phyloP scores from a whole-genome alignment of 2,329 filamentous ascomycete genomes.

The Epichloe typhina region DNA sequence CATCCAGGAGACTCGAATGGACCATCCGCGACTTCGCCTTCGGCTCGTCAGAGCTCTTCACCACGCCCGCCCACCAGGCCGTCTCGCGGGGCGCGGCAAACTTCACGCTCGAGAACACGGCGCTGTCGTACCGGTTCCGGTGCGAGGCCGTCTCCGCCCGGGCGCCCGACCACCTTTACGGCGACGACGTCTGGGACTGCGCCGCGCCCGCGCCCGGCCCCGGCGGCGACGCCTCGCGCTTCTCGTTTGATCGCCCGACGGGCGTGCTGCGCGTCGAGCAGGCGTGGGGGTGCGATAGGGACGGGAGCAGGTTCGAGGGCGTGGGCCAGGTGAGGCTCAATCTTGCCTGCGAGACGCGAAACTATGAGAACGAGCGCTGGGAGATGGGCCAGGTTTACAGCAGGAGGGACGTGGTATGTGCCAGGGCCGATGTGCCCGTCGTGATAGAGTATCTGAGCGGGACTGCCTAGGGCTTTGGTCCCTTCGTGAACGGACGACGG shows the following conservation, averaged over 20 bases:
- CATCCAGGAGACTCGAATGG: not conserved
- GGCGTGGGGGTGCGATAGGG: not conserved
- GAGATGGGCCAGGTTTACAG: not conserved
- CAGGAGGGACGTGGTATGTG: not conserved
- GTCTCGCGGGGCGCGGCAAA: not conserved
- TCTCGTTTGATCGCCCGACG: not conserved
- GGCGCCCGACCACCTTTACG: not conserved
- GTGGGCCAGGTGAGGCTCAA: not conserved
- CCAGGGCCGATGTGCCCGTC: not conserved
- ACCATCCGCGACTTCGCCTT: not conserved
- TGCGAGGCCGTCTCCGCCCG: not conserved
- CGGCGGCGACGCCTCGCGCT: not conserved
- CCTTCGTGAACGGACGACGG: no score
- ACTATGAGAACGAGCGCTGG: not conserved
- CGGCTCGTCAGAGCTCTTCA: not conserved
- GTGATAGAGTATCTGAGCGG: not conserved
- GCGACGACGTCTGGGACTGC: not conserved
- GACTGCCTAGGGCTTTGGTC: not conserved
- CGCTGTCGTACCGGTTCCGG: not conserved
- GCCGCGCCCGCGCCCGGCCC: not conserved
- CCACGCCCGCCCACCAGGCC: not conserved
- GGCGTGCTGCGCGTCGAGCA: not conserved
- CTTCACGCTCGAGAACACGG: constrained; percentile 2
- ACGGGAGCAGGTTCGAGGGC: not conserved
- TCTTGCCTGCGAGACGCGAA: not conserved